These are phyloP conservation scores for Parsonsia alboflavescens DNA, from an alignment of 257 asterid genomes.

Conservation along the genomic window DNA sequence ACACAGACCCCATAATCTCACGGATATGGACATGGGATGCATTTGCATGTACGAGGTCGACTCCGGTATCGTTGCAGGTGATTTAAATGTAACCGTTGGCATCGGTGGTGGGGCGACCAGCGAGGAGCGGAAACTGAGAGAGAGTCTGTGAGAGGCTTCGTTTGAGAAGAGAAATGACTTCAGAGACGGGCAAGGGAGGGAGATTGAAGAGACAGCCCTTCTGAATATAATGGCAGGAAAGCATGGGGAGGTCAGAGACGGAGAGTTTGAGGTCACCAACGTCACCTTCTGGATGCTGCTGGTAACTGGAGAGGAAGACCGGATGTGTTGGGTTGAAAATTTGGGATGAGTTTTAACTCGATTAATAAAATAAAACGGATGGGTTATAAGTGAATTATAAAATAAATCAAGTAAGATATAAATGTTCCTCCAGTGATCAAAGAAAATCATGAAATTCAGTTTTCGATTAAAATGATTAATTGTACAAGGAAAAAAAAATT, in stretches of 20 bases:
- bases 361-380: no score
- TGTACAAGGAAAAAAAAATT: no score
- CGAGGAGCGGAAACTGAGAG: constrained; percentile 59
- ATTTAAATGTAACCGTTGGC: constrained; percentile 44
- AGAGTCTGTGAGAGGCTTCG: constrained; percentile 40
- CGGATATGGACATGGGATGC: constrained; percentile 30
- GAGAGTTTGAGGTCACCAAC: constrained; percentile 55
- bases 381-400: no score
- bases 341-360: no score
- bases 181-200: constrained; percentile 29
- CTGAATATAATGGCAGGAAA: constrained; percentile 72
- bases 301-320: no score
- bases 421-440: no score
- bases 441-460: no score
- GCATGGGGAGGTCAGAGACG: constrained; percentile 74
- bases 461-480: no score
- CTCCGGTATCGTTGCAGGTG: constrained; percentile 55
- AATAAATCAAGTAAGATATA: no score
- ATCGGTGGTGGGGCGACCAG: constrained; percentile 61
- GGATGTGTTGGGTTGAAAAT: no score
- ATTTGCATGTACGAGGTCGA: constrained; percentile 40
- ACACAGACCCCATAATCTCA: constrained; percentile 31
- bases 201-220: constrained; percentile 50
- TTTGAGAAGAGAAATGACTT: constrained; percentile 32
- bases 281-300: no score